Evolutionary conservation across 2,329 filamentous ascomycete genomes (phyloP).

Genomic region (Aspergillus uvarum): DNA sequence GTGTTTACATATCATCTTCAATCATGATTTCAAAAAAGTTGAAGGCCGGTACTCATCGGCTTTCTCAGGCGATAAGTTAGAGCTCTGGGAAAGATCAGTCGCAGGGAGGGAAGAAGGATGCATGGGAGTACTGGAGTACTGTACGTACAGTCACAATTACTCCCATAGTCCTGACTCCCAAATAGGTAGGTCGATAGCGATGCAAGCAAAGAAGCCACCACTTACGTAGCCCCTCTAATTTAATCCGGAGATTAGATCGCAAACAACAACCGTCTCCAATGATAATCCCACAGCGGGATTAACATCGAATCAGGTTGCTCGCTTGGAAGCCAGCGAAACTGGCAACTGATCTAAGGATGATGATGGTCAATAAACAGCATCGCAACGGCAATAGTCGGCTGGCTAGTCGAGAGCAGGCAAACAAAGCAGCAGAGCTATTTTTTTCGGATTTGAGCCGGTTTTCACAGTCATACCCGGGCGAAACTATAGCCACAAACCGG

Average conservation of each 20-base stretch:
- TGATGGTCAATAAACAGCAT: background rate
- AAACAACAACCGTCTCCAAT: background rate
- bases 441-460: background rate
- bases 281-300: background rate
- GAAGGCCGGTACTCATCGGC: no score
- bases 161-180: background rate
- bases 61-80: no score
- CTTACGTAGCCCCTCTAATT: conserved; percentile 2
- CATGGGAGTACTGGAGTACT: no score
- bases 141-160: no score
- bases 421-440: background rate
- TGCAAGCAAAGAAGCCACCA: background rate
- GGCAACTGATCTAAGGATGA: background rate
- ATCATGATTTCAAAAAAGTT: background rate
- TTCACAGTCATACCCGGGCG: background rate
- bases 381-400: background rate
- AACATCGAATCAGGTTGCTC: background rate
- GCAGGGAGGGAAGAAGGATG: background rate
- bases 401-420: background rate
- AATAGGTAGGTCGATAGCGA: background rate
- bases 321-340: background rate
- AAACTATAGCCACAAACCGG: background rate
- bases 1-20: background rate
- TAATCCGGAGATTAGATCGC: background rate
- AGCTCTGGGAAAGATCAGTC: no score